A percentile compares a stretch with the other conserved stretches of the same genome.
phyloP scores from a whole-genome alignment of 2,329 filamentous ascomycete species.

The Zymoseptoria pseudotritici region DNA sequence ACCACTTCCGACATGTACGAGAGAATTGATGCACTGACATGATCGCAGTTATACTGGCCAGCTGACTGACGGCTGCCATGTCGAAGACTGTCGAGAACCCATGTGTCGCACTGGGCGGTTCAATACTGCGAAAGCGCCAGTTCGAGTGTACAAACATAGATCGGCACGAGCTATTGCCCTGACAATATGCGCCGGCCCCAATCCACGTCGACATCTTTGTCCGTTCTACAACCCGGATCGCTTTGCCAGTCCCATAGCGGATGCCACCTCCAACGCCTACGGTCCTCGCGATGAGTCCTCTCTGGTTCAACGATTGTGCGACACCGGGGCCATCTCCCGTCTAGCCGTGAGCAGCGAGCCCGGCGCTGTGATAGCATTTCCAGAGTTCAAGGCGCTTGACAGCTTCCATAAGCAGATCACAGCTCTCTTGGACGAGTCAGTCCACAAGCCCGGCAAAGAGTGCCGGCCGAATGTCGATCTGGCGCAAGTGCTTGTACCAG shows the following conservation, averaged over 20 bases:
- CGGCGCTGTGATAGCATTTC: background rate
- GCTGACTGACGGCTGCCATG: constrained; percentile 68
- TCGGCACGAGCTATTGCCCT: constrained; percentile 74
- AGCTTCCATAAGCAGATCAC: background rate
- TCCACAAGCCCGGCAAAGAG: background rate
- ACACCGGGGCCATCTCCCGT: constrained; percentile 12
- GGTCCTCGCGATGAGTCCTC: constrained; percentile 47
- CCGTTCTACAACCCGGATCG: constrained; percentile 25
- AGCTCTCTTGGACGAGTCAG: background rate
- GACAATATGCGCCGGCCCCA: constrained; percentile 66
- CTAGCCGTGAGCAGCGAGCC: background rate
- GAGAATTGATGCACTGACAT: no score
- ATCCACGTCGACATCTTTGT: constrained; percentile 64
- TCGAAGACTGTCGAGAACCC: constrained; percentile 57
- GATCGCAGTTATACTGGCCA: constrained; percentile 49
- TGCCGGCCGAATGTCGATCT: constrained; percentile 6
- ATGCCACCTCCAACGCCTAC: constrained; percentile 19
- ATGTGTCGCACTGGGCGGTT: constrained; percentile 73
- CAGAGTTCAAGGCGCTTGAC: background rate
- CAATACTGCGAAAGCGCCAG: constrained; percentile 55
- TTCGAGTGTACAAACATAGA: constrained; percentile 68
- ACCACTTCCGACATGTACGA: no score
- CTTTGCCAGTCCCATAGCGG: no score
- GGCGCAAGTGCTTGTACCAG: constrained; percentile 2
- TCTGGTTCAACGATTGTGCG: constrained; percentile 50